Base-by-base conservation (phyloP, 768 basidiomycete species). In the Agaricus blazei region DNA sequence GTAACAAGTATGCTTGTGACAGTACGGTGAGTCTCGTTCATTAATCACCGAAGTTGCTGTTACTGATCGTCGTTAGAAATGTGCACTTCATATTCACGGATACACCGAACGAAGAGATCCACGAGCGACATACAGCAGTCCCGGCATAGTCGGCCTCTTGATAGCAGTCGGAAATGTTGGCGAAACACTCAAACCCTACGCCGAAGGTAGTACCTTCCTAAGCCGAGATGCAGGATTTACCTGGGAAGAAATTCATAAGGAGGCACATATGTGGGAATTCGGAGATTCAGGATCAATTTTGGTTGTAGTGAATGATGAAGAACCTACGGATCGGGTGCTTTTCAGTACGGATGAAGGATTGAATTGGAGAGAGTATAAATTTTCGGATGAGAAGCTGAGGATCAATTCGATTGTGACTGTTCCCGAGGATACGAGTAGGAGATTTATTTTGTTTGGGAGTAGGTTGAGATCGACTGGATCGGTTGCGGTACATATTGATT, bases 211-310 rank as follows among this genome's bases (percentile, higher is more conserved):
- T 67, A 97, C 94, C 2, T 98, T 97, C 86, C 79, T 98, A 41
- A 93, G 91, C 54, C 91, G 97, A 3, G 93, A 99, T 62, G 97
- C 85, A 2, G 97, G 97, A 8, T 97, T 97, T 71, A 93, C 91
- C 0, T 99, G 97, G 97, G 85, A 97, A 67, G 97, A 99, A 72
- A 88, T 99, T 0, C 94, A 94, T 75, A 99, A 99, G 67, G 95
- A 96, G 61, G 96, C 97, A 0, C 90, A 98, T 65, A 77, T 98
- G 38, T 99, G 93, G 93, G 94, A 95, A 67, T 98, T 96, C 63
- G 96, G 96, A 28, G 97, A 98, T 72, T 96, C 92, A 0, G 97
- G 97, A 4, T 94, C 95, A 1, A 78, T 99, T 55, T 78, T 98
- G 36, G 75, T 99, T 61, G 87, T 99, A 73, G 93, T 84, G 43